Conservation (phyloP, 1,139 yeast genomes). For the Hyphopichia fennica region DNA sequence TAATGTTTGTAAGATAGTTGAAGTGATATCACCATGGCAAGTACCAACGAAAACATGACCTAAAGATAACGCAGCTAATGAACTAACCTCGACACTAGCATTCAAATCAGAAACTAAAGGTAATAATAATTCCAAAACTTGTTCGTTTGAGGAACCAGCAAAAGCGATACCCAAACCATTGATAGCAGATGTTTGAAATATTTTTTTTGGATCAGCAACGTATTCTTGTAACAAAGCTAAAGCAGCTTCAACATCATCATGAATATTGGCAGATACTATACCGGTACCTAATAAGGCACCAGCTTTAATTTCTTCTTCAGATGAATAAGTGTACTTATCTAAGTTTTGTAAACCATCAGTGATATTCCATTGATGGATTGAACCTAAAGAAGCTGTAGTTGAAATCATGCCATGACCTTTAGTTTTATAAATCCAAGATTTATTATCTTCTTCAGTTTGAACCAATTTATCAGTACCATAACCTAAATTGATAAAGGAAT, state of each 20-base stretch:
- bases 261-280: constrained; percentile 89
- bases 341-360: constrained; percentile 86
- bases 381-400: constrained; percentile 89
- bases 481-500: constrained; percentile 88
- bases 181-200: constrained; percentile 77
- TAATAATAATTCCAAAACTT: constrained; percentile 69
- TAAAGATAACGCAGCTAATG: constrained; percentile 86
- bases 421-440: constrained; percentile 88
- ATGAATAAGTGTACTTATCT: constrained; percentile 85
- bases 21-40: constrained; percentile 90
- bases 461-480: constrained; percentile 83
- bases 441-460: constrained; percentile 69
- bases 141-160: constrained; percentile 91
- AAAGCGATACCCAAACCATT: constrained; percentile 93
- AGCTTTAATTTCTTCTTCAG: constrained; percentile 86
- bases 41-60: constrained; percentile 97
- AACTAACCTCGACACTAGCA: constrained; percentile 72
- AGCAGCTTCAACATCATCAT: constrained; percentile 95
- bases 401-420: constrained; percentile 93
- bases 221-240: constrained; percentile 82
- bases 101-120: constrained; percentile 88
- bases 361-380: constrained; percentile 88
- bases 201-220: constrained; percentile 49
- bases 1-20: constrained; percentile 84
- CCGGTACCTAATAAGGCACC: constrained; percentile 98